Evolutionary conservation across 768 basidiomycete species (phyloP), one percentile per base, ranked within the genome.

Genomic region (Galerina marginata): DNA sequence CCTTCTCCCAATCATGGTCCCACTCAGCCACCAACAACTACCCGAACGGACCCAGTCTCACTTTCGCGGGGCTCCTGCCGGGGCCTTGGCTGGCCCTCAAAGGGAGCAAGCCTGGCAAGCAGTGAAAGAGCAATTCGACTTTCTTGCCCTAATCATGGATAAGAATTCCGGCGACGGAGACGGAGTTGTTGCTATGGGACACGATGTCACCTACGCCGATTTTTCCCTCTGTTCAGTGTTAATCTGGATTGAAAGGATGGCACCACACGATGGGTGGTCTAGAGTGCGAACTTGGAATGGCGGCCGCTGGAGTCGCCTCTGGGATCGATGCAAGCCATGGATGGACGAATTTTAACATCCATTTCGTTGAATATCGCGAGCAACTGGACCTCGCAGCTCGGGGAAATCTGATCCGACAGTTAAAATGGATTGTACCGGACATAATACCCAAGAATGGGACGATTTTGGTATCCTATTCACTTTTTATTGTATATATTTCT

Each of bases 191-290:
- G 84, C 75, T 14, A 86, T 86, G 81, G 90, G 90, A 3, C 75
- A 79, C 38, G 86, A 89, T 16, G 78, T 91, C 51, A 85, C 83
- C 9, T 90, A 91, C 64, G 88, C 88, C 2, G 90, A 92, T 65
- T 91, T 92, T 68, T 85, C 88, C 4, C 72, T 92, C 20, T 90
- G 88, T 64, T 84, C 90, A 0, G 81, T 89, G 15, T 72, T 92
- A 43, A 82, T 91, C 47, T 92, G 89, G 89, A 86, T 91, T 43
- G 86, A 91, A 69, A 79, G 83, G 49, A 84, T 91, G 68, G 83
- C 88, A 3, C 81, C 87, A n/a, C 85, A 88, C 57, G 88, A 91
- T 62, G 88, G 87, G 12, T 92, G 90, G 90, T 75, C 80, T 23
- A 75, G 85, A 54, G 80, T 92, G n/a, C 74, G 84, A 51, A 80